Evolutionary conservation across 73 alveolate species (phyloP), one percentile per base, ranked within the genome.

Genomic region (Paramecium octaurelia): DNA sequence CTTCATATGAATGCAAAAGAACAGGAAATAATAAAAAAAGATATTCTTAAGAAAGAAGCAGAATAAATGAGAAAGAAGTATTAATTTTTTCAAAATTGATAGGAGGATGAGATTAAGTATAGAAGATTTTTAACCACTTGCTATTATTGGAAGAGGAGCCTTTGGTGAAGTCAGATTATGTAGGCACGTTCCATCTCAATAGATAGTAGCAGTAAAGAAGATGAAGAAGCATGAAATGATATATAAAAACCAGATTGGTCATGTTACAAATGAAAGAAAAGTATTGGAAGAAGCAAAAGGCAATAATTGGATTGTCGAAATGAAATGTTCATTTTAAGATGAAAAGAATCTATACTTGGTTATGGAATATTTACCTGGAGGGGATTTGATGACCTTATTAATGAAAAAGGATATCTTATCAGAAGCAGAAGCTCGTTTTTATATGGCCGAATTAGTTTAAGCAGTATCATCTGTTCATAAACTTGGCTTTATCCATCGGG

Each of bases 321-420:
- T 92, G 57, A 92, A 92, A 42, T 83, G 64, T 50, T 75, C 93
- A 23, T 96, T 96, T 94, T 83, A 96, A 86, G 98, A 96, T 71
- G 97, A 96, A 57, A 92, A 95, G 14, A 85, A 93, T 60, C 92
- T 96, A 21, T 96, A 96, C 76, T 71, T 96, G 42, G 97, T 94
- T 20, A 96, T 96, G 98, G 98, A 96, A 90, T 96, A 88, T 83
- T 86, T 96, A 46, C 95, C 93, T 0, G 98, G 98, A 12, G 98
- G 98, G 1, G 98, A 96, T 86, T 86, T 96, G n/a, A 96, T 96
- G 98, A 96, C 97, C 24, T 92, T 96, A 9, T 86, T 89, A 6
- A 89, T 89, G 92, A 83, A 89, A 24, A 89, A 89, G 16, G 94
- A 89, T 46, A 89, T 89, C 5, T 24, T 89, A n/a, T 43, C 94